phyloP scores from a whole-genome alignment of 768 basidiomycete genomes.

The Pleurotus tuber-regium region DNA sequence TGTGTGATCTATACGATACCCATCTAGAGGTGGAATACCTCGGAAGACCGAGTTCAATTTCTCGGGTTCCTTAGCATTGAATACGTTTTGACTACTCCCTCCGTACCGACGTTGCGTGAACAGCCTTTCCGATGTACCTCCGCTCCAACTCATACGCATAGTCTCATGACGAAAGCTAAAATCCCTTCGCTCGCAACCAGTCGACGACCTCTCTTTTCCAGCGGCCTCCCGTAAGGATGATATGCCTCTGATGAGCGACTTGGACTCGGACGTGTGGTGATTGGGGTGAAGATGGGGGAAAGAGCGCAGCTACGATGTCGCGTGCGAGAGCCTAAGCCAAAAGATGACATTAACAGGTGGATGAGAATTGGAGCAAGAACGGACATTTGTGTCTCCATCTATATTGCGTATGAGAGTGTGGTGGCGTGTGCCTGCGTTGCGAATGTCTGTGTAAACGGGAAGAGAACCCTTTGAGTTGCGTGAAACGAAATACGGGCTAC shows the following conservation, averaged over 20 bases:
- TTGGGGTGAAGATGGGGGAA: slow-evolving; percentile 45
- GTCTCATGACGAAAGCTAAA: too few species aligned
- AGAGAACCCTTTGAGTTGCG: slow-evolving; percentile 66
- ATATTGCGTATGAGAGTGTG: slow-evolving; percentile 64
- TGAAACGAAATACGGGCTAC: slow-evolving; percentile 54
- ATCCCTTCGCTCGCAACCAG: slow-evolving; percentile 66
- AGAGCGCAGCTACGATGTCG: slow-evolving; percentile 53
- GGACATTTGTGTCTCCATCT: slow-evolving; percentile 58
- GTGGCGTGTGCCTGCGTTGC: slow-evolving; percentile 61
- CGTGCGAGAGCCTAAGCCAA: slow-evolving; percentile 51
- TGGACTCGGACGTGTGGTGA: slow-evolving; percentile 48
- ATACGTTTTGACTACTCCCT: too few species aligned
- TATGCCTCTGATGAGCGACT: slow-evolving; percentile 45
- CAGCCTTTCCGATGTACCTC: too few species aligned
- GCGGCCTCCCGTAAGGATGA: slow-evolving; percentile 59
- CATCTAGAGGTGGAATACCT: too few species aligned
- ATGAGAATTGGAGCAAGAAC: slow-evolving; percentile 19
- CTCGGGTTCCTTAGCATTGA: too few species aligned
- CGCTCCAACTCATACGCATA: too few species aligned
- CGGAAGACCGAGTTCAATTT: too few species aligned
- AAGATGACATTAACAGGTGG: slow-evolving; percentile 10
- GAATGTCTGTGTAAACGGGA: slow-evolving; percentile 74
- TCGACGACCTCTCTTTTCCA: slow-evolving; percentile 60
- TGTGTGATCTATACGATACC: too few species aligned
- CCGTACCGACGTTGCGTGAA: too few species aligned